phyloP scores from a whole-genome alignment of 805 yeast species.

The Kurtzmaniella cleridarum region DNA sequence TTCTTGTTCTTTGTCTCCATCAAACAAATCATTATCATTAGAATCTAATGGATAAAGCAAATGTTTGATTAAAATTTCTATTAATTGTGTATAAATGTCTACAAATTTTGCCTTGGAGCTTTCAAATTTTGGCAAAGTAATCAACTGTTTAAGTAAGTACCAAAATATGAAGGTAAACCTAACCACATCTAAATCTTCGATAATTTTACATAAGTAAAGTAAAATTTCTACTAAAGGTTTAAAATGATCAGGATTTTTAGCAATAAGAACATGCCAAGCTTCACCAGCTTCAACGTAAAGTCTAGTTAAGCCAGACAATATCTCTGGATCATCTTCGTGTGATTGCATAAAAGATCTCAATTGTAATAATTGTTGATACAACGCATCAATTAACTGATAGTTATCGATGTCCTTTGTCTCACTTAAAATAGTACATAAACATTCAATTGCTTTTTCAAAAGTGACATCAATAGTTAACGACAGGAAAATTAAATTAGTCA shows the following conservation, averaged over 20 bases:
- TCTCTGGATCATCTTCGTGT: conserved; percentile 51
- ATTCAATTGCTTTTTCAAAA: conserved; percentile 82
- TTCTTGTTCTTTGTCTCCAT: conserved; percentile 69
- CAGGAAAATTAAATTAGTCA: conserved; percentile 64
- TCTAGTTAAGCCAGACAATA: conserved; percentile 64
- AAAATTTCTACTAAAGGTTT: conserved; percentile 69
- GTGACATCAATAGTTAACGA: conserved; percentile 55
- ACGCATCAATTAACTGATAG: conserved; percentile 53
- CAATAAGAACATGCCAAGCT: conserved; percentile 86
- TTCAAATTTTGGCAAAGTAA: conserved; percentile 54
- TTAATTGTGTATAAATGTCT: conserved; percentile 54
- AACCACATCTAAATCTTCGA: conserved; percentile 79
- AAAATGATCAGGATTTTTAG: conserved; percentile 64
- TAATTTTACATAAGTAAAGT: conserved; percentile 59
- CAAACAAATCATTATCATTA: conserved; percentile 42
- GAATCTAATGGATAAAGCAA: conserved; percentile 62
- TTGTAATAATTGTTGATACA: conserved; percentile 63
- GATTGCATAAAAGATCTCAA: conserved; percentile 45
- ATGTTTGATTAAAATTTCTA: conserved; percentile 59
- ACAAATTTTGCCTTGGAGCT: conserved; percentile 45
- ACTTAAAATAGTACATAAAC: conserved; percentile 71
- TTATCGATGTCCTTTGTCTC: conserved; percentile 79
- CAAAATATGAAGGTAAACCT: conserved; percentile 91
- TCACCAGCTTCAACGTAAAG: conserved; percentile 90
- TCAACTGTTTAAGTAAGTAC: conserved; percentile 72